Conservation (phyloP, 306 rosid genomes). For the Trifolium dubium region DNA sequence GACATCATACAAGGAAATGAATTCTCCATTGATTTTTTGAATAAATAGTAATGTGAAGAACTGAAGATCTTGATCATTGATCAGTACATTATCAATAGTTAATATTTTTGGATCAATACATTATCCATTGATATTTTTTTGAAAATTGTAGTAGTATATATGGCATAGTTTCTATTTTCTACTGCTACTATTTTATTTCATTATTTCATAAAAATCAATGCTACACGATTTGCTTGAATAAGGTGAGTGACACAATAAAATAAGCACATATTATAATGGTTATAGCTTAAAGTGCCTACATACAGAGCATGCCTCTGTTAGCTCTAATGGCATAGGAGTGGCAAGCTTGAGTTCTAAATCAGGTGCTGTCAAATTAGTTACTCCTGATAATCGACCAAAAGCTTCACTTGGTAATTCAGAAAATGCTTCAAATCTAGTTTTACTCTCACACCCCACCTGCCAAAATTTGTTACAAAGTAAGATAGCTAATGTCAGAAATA, state of each 20-base stretch:
- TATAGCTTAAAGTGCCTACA: constrained; percentile 4
- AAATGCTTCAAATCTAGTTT: not conserved
- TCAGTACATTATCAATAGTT: too few relatives aligned
- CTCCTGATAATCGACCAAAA: not conserved
- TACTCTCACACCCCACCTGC: constrained; percentile 24
- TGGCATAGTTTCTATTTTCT: not conserved
- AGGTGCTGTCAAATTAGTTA: constrained; percentile 11
- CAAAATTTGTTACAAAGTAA: not conserved
- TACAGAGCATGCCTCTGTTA: constrained; percentile 11
- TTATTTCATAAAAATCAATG: not conserved
- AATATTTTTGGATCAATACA: too few relatives aligned
- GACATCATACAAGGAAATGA: too few relatives aligned
- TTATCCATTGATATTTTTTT: too few relatives aligned
- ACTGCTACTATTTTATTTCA: not conserved
- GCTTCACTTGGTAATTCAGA: constrained; percentile 28
- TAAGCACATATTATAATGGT: not conserved
- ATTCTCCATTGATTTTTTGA: too few relatives aligned
- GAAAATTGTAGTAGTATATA: too few relatives aligned
- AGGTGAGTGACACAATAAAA: constrained; percentile 7
- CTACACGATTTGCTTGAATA: not conserved
- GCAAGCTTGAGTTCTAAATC: constrained; percentile 87
- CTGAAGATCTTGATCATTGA: too few relatives aligned
- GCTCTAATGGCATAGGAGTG: constrained; percentile 51
- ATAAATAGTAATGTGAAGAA: too few relatives aligned
- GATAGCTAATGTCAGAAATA: too few relatives aligned